Conservation (phyloP, 176 grass and related monocot species). For the Bromus sterilis region DNA sequence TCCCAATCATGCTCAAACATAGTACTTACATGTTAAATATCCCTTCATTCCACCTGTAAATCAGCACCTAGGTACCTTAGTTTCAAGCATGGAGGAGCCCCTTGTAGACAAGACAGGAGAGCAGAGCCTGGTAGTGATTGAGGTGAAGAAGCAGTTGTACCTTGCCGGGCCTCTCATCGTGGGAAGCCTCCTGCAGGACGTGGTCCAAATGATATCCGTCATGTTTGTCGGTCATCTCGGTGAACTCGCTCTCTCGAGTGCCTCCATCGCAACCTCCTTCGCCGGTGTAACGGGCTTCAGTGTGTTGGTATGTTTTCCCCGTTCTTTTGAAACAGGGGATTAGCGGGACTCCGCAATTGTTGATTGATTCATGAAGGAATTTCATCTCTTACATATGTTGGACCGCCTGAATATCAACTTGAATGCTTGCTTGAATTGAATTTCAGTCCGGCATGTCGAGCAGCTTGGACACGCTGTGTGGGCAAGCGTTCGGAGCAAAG, state of each 20-base stretch:
- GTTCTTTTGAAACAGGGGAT: no score
- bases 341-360: no score
- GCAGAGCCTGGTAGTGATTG: background rate
- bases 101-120: conserved; percentile 16
- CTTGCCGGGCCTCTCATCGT: conserved; percentile 32
- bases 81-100: conserved; percentile 17
- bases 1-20: background rate
- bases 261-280: conserved; percentile 45
- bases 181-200: conserved; percentile 16
- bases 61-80: background rate
- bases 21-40: background rate
- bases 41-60: background rate
- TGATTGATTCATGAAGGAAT: no score
- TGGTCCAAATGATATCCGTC: conserved; percentile 33
- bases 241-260: conserved; percentile 33
- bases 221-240: conserved; percentile 39
- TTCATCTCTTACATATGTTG: no score
- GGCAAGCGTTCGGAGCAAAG: conserved; percentile 63
- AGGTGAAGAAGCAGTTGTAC: conserved; percentile 31
- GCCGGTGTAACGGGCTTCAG: conserved; percentile 37
- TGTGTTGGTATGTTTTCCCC: conserved; percentile 18
- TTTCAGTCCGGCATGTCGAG: conserved; percentile 32
- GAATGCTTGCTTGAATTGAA: background rate
- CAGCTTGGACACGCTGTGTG: conserved; percentile 48
- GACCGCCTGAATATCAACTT: background rate